Base-by-base conservation (phyloP, 441 rosid genomes). In the Biscutella laevigata region DNA sequence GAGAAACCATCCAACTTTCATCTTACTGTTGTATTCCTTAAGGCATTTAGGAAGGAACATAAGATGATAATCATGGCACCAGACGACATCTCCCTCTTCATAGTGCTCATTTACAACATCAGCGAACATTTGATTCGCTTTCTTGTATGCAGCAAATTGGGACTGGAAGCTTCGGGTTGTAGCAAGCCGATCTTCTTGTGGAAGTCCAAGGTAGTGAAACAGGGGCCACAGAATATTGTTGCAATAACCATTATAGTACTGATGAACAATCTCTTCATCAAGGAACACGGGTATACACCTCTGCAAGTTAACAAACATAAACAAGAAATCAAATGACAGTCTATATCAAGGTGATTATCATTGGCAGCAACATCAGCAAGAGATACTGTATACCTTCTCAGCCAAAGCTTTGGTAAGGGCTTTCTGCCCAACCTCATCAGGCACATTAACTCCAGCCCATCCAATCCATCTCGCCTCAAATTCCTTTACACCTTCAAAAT, bases 1-100 rank as follows among this genome's bases (percentile, higher is more conserved):
- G 63, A 94, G 99, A 77, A 94, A 94, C 99, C 99, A 94, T 41
- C 99, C 99, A 68, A 94, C 99, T 80, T 94, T 94, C 97, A 89
- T 94, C 12, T 71, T 61, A 46, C 55, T 76, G 62, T 94, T 86
- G 60, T 81, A 51, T 4, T 86, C 88, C 74, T 94, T 94, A 0
- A 94, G 75, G 75, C 91, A 94, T 68, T 84, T 78, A 4, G 99
- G 99, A 53, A 94, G 99, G 73, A 74, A 94, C 99, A 94, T 94
- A 40, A 94, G 85, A 70, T 94, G 97, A 49, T 94, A 94, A 64
- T 94, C 99, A 70, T 94, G 99, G 77, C 99, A 94, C 99, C 99
- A 94, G 24, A 94, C 99, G 49, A 94, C 95, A 74, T 89, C 99
- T 59, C 97, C 99, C 33, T 89, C 97, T 72, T 89, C 92, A 61